Evolutionary conservation across 2,329 filamentous ascomycete species (phyloP).

Genomic region (Paracoccidioides lutzii): DNA sequence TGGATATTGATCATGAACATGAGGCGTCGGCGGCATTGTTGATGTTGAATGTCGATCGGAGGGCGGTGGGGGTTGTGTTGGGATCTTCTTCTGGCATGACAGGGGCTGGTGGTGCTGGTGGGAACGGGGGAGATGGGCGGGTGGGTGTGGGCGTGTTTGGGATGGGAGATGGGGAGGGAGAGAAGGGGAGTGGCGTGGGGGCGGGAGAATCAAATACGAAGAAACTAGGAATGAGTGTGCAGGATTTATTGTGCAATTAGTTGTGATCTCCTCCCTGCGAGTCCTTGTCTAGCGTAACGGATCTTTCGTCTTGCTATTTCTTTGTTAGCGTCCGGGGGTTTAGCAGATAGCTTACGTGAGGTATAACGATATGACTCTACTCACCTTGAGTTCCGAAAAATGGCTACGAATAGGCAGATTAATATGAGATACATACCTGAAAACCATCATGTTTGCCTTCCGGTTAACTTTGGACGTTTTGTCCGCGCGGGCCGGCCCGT

Average conservation of each 20-base stretch:
- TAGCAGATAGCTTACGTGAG: no score
- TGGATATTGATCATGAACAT: conserved; percentile 58
- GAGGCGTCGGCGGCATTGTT: conserved; percentile 75
- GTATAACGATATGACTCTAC: no score
- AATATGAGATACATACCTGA: no score
- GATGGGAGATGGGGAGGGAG: conserved; percentile 44
- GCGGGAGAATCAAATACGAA: conserved; percentile 12
- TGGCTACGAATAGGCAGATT: no score
- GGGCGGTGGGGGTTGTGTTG: conserved; percentile 25
- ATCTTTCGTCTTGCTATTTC: no score
- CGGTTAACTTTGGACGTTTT: no score
- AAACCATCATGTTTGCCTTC: no score
- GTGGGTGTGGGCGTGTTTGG: conserved; percentile 36
- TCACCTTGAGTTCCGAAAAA: no score
- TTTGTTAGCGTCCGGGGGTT: no score
- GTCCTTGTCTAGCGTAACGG: no score
- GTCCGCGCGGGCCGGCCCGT: no score
- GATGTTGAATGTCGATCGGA: conserved; percentile 73
- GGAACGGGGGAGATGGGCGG: conserved; percentile 56
- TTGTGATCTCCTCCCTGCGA: no score
- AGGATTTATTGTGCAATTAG: neutral
- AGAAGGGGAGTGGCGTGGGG: neutral
- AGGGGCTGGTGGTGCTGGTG: neutral
- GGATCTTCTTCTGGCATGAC: neutral
- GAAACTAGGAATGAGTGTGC: conserved; percentile 39